Base-by-base conservation (phyloP, 2,329 filamentous ascomycete genomes). In the Epichloe sp. region DNA sequence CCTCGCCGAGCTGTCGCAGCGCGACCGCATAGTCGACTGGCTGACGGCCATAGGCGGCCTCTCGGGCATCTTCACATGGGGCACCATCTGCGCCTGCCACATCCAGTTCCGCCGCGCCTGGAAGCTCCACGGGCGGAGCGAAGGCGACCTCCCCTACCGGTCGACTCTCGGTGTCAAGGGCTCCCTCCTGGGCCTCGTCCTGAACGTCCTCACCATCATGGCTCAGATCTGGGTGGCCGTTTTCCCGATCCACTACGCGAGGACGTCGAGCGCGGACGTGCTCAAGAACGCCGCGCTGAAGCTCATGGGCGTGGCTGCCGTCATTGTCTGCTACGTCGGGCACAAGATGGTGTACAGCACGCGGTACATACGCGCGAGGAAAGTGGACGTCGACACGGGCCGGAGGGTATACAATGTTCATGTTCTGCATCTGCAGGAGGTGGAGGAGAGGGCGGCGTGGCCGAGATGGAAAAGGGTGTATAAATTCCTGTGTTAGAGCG, bases 51-150 rank as follows among this genome's bases (percentile, higher is more conserved):
- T 86, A 45, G 85, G 82, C 4, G 83, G 80, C 44, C 73, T 88
- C 15, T 83, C 80, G 12, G 82, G 77, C 41, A 77, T 87, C 60
- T 85, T 87, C 69, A 86, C 82, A 3, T 87, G 83, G 83, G 79
- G 75, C 47, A 83, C 83, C 55, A 88, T 93, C 63, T 90, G 86
- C 64, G 69, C 90, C 3, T 76, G 82, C 4, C 87, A 94, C 67
- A 90, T 93, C 60, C 86, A 88, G 47, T 91, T 93, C 75, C 82
- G 86, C 11, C 35, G 36, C 2, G 50, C 50, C 2, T 49, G 50
- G 50, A 38, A n/a, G 2, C 5, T 34, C 5, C 41, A 46, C n/a
- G 41, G 35, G 3, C 46, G 50, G 19, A 31, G 23, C n/a, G 23
- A 17, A 0, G n/a, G 23, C 3, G 38, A 51, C 7, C 38, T 51